Percentiles rank a stretch among this genome's conserved stretches.
Conservation (phyloP, 805 yeast species). For the Hanseniaspora pseudoguilliermondii region DNA sequence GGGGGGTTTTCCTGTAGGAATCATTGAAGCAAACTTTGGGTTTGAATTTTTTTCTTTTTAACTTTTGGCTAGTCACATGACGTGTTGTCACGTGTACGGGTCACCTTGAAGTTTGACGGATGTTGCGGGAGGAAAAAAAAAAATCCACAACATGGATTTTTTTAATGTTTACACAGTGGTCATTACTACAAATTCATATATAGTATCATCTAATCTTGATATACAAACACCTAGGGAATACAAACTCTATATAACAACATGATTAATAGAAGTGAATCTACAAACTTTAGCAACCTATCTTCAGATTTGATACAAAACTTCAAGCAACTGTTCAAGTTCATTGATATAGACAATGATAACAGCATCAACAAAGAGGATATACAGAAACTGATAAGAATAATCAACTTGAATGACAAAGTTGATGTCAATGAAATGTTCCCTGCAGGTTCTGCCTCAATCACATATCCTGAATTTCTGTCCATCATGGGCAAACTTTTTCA, state of each 20-base stretch:
- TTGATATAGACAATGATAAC: slow-evolving; percentile 76
- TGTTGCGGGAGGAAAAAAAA: no score
- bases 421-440: slow-evolving; percentile 15
- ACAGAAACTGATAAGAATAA: slow-evolving; percentile 36
- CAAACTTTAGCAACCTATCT: slow-evolving; percentile 35
- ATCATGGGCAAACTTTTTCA: slow-evolving; percentile 45
- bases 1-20: no score
- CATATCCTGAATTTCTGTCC: slow-evolving; percentile 54
- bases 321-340: slow-evolving; percentile 61
- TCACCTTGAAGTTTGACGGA: no score
- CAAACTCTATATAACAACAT: not conserved
- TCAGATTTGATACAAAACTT: slow-evolving; percentile 52
- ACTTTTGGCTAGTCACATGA: no score
- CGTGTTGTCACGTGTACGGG: no score
- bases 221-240: no score
- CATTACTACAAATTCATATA: no score
- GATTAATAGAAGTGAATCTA: slow-evolving; percentile 24
- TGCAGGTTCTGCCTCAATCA: slow-evolving; percentile 29
- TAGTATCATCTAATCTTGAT: no score
- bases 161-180: no score
- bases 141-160: no score
- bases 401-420: slow-evolving; percentile 37
- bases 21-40: no score
- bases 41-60: no score
- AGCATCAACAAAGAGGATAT: slow-evolving; percentile 45